Evolutionary conservation across 176 grass and related monocot species (phyloP).

Genomic region (Oryza glaberrima): DNA sequence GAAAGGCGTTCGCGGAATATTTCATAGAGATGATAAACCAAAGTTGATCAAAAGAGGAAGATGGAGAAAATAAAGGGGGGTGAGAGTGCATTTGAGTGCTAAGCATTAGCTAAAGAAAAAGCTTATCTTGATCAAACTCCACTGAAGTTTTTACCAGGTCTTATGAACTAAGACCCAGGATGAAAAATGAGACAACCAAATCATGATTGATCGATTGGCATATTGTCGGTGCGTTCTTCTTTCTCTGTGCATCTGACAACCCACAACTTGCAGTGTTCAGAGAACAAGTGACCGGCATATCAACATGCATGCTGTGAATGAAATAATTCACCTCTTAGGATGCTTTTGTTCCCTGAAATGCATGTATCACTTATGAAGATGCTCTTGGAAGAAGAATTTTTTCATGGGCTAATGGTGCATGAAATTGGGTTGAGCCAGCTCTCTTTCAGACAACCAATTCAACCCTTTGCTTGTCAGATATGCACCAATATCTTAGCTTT

Average conservation of each 20-base stretch:
- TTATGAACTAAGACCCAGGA: background rate
- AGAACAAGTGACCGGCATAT: slow-evolving; percentile 52
- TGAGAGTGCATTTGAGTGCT: slow-evolving; percentile 28
- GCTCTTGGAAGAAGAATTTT: background rate
- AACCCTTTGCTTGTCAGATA: slow-evolving; percentile 40
- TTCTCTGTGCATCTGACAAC: slow-evolving; percentile 25
- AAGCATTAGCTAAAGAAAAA: slow-evolving; percentile 37
- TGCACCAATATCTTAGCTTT: slow-evolving; percentile 23
- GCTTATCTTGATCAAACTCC: slow-evolving; percentile 44
- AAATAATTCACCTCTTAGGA: slow-evolving; percentile 41
- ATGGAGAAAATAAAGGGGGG: slow-evolving; percentile 6
- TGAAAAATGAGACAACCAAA: background rate
- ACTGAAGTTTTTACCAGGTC: slow-evolving; percentile 23
- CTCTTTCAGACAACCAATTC: slow-evolving; percentile 47
- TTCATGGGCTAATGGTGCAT: slow-evolving; percentile 26
- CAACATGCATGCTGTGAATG: slow-evolving; percentile 46
- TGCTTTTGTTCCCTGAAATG: slow-evolving; percentile 44
- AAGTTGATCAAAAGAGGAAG: slow-evolving; percentile 52
- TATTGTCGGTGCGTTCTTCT: slow-evolving; percentile 32
- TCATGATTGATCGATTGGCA: background rate
- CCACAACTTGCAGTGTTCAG: slow-evolving; percentile 2
- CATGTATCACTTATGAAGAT: slow-evolving; percentile 26
- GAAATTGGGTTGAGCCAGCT: slow-evolving; percentile 31
- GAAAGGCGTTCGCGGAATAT: slow-evolving; percentile 44
- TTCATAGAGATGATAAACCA: slow-evolving; percentile 36